These are phyloP conservation scores for Dothidotthia symphoricarpi DNA, from an alignment of 2,329 filamentous ascomycete genomes.

Conservation along the genomic window DNA sequence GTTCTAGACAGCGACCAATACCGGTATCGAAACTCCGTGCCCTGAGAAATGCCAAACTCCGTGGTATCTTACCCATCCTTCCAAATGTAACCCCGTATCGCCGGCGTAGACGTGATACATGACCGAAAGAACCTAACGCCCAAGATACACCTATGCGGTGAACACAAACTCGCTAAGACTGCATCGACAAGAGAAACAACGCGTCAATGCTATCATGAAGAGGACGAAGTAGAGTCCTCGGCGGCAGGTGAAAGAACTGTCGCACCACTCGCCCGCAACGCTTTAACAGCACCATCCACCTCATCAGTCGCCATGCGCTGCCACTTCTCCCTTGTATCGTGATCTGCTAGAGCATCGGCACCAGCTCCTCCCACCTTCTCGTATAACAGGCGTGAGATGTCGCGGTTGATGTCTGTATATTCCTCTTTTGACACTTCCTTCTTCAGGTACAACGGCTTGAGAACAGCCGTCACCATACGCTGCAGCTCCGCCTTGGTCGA, in stretches of 20 bases:
- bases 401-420: slow-evolving; percentile 88
- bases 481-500: slow-evolving; percentile 87
- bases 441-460: slow-evolving; percentile 80
- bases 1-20: too few relatives aligned
- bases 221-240: slow-evolving; percentile 33
- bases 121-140: too few relatives aligned
- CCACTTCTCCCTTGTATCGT: slow-evolving; percentile 66
- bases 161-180: too few relatives aligned
- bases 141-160: too few relatives aligned
- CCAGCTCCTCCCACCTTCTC: slow-evolving; percentile 56
- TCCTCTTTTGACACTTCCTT: slow-evolving; percentile 81
- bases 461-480: slow-evolving; percentile 76
- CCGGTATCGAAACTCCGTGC: too few relatives aligned
- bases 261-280: slow-evolving; percentile 19
- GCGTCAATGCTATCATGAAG: slow-evolving; percentile 14
- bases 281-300: slow-evolving; percentile 68
- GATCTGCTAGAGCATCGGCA: slow-evolving; percentile 56
- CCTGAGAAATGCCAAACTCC: slow-evolving; percentile 4
- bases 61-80: slow-evolving; percentile 7
- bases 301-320: slow-evolving; percentile 75
- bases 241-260: slow-evolving; percentile 20
- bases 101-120: not conserved
- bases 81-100: slow-evolving; percentile 5
- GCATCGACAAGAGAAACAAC: not conserved
- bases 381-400: slow-evolving; percentile 85